These are phyloP conservation scores for Talaromyces marneffei DNA, from an alignment of 2,329 filamentous ascomycete species.

Conservation along the genomic window DNA sequence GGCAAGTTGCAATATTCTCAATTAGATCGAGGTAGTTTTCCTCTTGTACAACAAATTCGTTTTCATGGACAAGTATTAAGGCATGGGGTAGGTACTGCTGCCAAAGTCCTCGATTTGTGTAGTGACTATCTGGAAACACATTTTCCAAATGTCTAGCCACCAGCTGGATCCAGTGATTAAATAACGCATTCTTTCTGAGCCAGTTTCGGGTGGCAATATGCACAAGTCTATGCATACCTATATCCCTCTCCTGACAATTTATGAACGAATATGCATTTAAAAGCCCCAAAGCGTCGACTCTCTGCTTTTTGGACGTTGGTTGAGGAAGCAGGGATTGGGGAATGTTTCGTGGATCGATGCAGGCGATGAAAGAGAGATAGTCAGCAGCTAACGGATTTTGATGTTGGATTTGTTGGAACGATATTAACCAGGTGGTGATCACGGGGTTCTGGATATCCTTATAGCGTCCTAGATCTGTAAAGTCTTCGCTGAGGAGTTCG, in stretches of 20 bases:
- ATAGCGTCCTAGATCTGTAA: constrained; percentile 29
- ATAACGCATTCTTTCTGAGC: constrained; percentile 21
- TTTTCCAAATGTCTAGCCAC: constrained; percentile 19
- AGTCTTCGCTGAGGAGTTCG: constrained; percentile 30
- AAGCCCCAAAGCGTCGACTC: constrained; percentile 26
- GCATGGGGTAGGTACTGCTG: constrained; percentile 28
- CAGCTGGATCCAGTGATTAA: constrained; percentile 16
- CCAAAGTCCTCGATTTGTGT: constrained; percentile 22
- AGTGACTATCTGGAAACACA: constrained; percentile 18
- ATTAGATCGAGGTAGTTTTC: background rate
- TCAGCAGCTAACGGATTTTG: constrained; percentile 29
- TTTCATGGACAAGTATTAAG: constrained; percentile 5
- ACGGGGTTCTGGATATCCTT: constrained; percentile 27
- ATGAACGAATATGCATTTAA: constrained; percentile 31
- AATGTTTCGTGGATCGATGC: constrained; percentile 27
- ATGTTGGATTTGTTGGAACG: constrained; percentile 20
- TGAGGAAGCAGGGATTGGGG: constrained; percentile 28
- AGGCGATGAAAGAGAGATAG: constrained; percentile 34
- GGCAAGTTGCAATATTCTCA: background rate
- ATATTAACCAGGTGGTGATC: constrained; percentile 34
- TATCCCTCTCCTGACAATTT: constrained; percentile 5
- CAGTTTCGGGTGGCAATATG: constrained; percentile 31
- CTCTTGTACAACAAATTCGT: constrained; percentile 9
- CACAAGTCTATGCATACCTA: constrained; percentile 28
- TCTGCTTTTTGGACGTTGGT: constrained; percentile 17